Evolutionary conservation across 2,329 filamentous ascomycete species (phyloP), one percentile per base, ranked within the genome.

Genomic region (Aspergillus sp.): DNA sequence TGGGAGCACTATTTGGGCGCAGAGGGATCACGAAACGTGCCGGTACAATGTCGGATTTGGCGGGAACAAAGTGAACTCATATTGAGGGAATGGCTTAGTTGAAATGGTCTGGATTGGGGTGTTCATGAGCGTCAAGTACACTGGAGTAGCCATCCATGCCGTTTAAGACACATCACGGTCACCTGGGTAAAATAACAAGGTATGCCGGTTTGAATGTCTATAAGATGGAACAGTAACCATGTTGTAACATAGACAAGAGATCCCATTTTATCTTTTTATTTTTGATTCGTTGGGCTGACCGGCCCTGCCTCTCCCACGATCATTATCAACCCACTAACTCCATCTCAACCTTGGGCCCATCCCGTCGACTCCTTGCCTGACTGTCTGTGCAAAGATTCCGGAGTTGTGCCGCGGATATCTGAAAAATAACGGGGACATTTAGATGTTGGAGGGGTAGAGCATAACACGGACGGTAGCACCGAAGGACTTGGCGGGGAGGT

Each of bases 371-470:
- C 71, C 71, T 71, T 65, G 69, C 67, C 69, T 67, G 69, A 66
- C 69, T 66, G 67, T 71, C 68, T 70, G 69, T 64, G 68, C 69
- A 69, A 70, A 70, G 65, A 69, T 68, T 68, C 65, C 66, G 65
- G 68, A 69, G 67, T 66, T 65, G 55, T 52, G 66, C 68, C 68
- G 70, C 69, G 67, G 66, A 72, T 69, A 69, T 66, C 67, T 65
- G 66, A 63, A 69, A 69, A 57, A 62, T 62, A 55, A 49, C 26
- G 39, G 56, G 56, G 59, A 59, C 68, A 68, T 81, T 89, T 93
- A 96, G 89, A 97, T 95, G 84, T 91, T 92, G 77, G 91, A 96
- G 81, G 92, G 92, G 87, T 96, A 96, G 81, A 96, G 86, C 92
- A 96, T 96, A 82, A 96, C 87, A 82, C 93, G 89, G 83, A 96